Base-by-base conservation (phyloP, 352 stramenopile genomes). In the Pilasporangium apinafurcum region DNA sequence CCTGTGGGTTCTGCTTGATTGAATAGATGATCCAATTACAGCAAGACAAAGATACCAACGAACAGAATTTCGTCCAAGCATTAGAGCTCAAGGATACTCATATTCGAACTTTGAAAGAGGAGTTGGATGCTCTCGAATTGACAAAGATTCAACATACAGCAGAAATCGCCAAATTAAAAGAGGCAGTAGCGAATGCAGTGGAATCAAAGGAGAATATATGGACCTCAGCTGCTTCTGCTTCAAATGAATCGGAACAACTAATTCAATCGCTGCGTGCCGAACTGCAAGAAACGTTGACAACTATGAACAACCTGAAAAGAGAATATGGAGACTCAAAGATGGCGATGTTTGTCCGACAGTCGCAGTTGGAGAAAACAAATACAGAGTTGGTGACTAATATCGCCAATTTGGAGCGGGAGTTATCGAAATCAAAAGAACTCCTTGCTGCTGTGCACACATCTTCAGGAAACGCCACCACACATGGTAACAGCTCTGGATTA, bases 1-100 rank as follows among this genome's bases (percentile, higher is more conserved):
- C n/a, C n/a, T 43, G 4, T 8, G 21, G 2, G 26, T 8, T 42
- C 9, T 17, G 9, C 10, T 3, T 4, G 12, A 22, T n/a, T n/a
- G 48, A 49, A 21, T 32, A 73, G 72, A 64, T 81, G 41, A 56
- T 56, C 24, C 52, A 64, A 12, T 31, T 83, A 27, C 71, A 65
- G 8, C 61, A 75, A 37, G 73, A 85, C 29, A 87, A 86, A 22
- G 69, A 77, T 47, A 59, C 61, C 4, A 68, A 90, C 37, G 73
- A 90, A 47, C 62, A 71, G 32, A 81, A 87, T 43, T 86, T 90
- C 28, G 63, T 87, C 24, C 68, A 85, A 44, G 61, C 73, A 17
- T 44, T 90, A 0, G 78, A 86, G 42, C 57, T 87, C 10, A 93
- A 93, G 50, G 78, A 89, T 18, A 48, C 63, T 3, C 74, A 86